Base-by-base conservation (phyloP, 495 filamentous ascomycete species). In the Annulohypoxylon maeteangense region DNA sequence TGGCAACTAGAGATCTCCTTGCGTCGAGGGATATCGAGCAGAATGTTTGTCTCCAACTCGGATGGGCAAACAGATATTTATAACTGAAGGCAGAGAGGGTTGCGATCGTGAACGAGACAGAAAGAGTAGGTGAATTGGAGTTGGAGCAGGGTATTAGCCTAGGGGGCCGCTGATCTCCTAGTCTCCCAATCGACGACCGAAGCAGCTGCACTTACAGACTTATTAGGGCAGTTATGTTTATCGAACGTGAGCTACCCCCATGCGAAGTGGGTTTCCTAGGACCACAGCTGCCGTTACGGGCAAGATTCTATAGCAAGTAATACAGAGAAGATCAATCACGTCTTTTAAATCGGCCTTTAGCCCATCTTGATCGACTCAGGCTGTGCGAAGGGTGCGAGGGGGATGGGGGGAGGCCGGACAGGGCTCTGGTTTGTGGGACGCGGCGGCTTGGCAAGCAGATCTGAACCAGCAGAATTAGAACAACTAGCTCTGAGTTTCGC, bases 371-470 rank as follows among this genome's bases (percentile, higher is more conserved):
- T 73, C 70, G 61, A 62, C 70, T 45, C 32, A 65, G 70, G 60
- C 48, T 66, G 65, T 66, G 65, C 55, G 65, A 73, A 55, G 65
- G 63, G 51, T 64, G 57, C n/a, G 55, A 25, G 51, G 62, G 25
- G 45, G 22, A 16, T 7, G 16, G 20, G 50, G 50, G 10, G 34
- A 40, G 34, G 32, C 31, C 16, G 32, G 54, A 29, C 54, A 62
- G 61, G 60, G 45, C 48, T 50, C 61, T 68, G 61, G 70, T 55
- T 65, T 65, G 65, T 65, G 65, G 65, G 25, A 73, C 61, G 34
- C 65, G 61, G 47, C 34, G 61, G 40, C 70, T 73, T 73, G 65
- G 70, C 70, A 48, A 54, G 70, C 62, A 73, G 65, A 73, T 73
- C 70, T 65, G 42, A 60, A 65, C 65, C 65, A 45, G 50, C 60